Conservation (phyloP, 306 rosid genomes). For the Bauhinia variegata region DNA sequence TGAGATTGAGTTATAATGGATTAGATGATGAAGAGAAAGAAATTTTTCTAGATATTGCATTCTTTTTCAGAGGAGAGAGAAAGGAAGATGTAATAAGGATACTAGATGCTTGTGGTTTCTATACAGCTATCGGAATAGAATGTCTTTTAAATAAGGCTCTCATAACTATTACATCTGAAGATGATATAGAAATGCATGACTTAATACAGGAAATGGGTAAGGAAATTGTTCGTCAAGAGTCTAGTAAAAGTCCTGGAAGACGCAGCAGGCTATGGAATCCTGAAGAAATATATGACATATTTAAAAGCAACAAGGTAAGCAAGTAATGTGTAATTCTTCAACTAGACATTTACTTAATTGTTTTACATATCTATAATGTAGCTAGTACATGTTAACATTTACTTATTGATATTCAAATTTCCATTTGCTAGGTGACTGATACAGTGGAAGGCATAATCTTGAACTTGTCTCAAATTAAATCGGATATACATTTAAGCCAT, state of each 20-base stretch:
- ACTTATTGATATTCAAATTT: too few species aligned
- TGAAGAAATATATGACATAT: conserved; percentile 32
- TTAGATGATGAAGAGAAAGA: background rate
- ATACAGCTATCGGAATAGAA: background rate
- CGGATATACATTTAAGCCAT: background rate
- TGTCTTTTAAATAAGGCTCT: conserved; percentile 32
- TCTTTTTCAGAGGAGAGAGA: conserved; percentile 19
- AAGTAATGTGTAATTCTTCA: background rate
- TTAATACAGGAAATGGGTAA: conserved; percentile 39
- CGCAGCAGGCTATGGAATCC: conserved; percentile 27
- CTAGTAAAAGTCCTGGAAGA: conserved; percentile 16
- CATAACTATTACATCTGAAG: background rate
- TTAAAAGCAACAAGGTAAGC: conserved; percentile 34
- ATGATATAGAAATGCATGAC: conserved; percentile 35
- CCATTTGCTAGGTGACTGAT: conserved; percentile 33
- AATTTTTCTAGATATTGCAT: conserved; percentile 39
- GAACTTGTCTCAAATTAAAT: conserved; percentile 19
- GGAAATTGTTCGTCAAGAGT: conserved; percentile 34
- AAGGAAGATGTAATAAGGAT: conserved; percentile 13
- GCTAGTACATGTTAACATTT: background rate
- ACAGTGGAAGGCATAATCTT: conserved; percentile 35
- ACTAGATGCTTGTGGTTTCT: conserved; percentile 28
- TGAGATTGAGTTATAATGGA: conserved; percentile 26
- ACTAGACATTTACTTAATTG: background rate
- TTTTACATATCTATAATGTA: background rate